Base-by-base conservation (phyloP, 345 rosid genomes). In the Hibiscus tridactylites region DNA sequence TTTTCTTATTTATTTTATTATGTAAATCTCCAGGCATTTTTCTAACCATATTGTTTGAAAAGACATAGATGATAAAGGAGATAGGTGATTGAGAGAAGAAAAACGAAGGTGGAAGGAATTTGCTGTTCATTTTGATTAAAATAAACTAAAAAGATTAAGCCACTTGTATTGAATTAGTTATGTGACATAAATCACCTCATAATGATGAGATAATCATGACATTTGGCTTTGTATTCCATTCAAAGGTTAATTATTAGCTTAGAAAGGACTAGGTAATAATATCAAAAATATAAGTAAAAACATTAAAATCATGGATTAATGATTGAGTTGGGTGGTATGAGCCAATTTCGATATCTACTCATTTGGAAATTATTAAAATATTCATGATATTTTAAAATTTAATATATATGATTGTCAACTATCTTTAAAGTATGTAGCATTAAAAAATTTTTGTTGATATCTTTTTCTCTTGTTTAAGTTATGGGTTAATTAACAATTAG, bases 191-290 rank as follows among this genome's bases (percentile, higher is more conserved):
- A 35, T 9, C 67, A 62, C 8, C 61, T 21, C 13, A 13, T 76
- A 79, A 79, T 78, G 77, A 76, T 81, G 85, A 74, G 80, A 72
- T 79, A 79, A 76, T 68, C 28, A 72, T 82, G 81, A 71, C 81
- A 72, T 74, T 68, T 67, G 53, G n/a, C 11, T 28, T 33, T 31
- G 19, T 12, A 13, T 19, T 19, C 24, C 29, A 31, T 6, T 31
- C 65, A 16, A 9, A 15, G 44, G 39, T 19, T 56, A 56, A 17
- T 56, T 56, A 56, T 19, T 8, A 6, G 60, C 13, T 56, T 8
- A 19, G 5, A 56, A 19, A 56, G 28, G 17, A 3, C 5, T 47
- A 39, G 1, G 52, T 47, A 47, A 10, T 11, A 44, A 7, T 44
- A 8, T 44, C 1, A 44, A 44, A 49, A 50, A 5, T 16, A 5